A percentile compares a stretch with the other conserved stretches of the same genome.
Conservation (phyloP, 164 flowering plant genomes). For the Annona cherimola region DNA sequence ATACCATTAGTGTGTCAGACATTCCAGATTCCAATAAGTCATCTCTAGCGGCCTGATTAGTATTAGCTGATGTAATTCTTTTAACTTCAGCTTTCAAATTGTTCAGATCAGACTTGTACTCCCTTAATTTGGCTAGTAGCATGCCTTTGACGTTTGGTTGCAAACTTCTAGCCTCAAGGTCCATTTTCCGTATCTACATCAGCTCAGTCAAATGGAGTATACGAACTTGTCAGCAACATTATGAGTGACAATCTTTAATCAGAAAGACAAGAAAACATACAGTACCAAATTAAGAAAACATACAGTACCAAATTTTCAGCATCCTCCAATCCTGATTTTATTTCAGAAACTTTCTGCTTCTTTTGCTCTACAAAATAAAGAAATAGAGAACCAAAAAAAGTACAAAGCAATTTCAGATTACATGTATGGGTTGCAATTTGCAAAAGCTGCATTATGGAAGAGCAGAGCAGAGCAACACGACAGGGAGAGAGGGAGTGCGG, state of each 20-base stretch:
- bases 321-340: conserved; percentile 65
- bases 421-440: not conserved
- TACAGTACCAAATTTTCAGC: conserved; percentile 73
- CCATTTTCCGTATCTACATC: conserved; percentile 78
- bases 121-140: conserved; percentile 85
- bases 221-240: not conserved
- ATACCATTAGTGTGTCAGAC: conserved; percentile 70
- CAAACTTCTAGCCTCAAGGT: conserved; percentile 85
- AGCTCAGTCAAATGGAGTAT: not conserved
- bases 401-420: not conserved
- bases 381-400: not conserved
- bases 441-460: not conserved
- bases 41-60: conserved; percentile 57
- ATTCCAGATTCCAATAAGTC: conserved; percentile 85
- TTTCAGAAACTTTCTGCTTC: conserved; percentile 72
- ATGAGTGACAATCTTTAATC: not conserved
- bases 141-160: conserved; percentile 76
- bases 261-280: not conserved
- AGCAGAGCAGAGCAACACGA: too few species aligned
- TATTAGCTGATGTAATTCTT: conserved; percentile 49
- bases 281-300: conserved; percentile 43
- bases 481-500: not conserved
- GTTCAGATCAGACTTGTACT: conserved; percentile 82
- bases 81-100: conserved; percentile 73
- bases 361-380: conserved; percentile 53